phyloP scores from a whole-genome alignment of 371 early-diverging fungal genomes.

The Syncephalastrum monosporum region DNA sequence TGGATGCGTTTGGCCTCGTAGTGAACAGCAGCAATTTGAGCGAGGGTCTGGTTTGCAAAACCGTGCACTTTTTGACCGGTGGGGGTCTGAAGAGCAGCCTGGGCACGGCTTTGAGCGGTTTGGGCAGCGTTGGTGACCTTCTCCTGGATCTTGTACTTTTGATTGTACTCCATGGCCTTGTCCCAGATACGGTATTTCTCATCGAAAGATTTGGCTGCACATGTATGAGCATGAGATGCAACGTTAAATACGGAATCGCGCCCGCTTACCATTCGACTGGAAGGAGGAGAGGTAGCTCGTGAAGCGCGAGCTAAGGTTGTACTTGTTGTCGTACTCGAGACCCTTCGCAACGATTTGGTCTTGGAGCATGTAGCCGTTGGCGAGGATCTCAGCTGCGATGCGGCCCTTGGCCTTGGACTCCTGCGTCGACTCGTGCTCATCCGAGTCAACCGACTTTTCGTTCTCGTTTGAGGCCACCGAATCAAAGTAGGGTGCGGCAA shows the following conservation, averaged over 20 bases:
- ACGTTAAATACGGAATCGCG: background rate
- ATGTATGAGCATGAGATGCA: background rate
- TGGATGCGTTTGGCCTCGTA: constrained; percentile 57
- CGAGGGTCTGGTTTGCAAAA: constrained; percentile 49
- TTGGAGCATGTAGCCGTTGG: constrained; percentile 58
- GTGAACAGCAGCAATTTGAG: constrained; percentile 61
- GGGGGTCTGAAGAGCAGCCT: constrained; percentile 54
- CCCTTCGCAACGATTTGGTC: constrained; percentile 64
- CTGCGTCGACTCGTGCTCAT: constrained; percentile 32
- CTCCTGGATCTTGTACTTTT: constrained; percentile 62
- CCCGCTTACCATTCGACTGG: constrained; percentile 32
- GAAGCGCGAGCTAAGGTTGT: constrained; percentile 37
- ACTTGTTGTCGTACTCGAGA: constrained; percentile 57
- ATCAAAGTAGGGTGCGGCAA: constrained; percentile 58
- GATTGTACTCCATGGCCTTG: constrained; percentile 51
- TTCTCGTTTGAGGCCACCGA: constrained; percentile 13
- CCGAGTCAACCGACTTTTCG: constrained; percentile 23
- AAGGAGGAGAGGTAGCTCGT: constrained; percentile 26
- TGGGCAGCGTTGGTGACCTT: constrained; percentile 50
- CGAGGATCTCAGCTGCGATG: constrained; percentile 64
- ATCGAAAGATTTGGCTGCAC: constrained; percentile 51
- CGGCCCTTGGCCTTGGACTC: constrained; percentile 60
- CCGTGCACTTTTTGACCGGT: constrained; percentile 58
- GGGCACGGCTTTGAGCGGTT: constrained; percentile 46
- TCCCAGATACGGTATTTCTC: constrained; percentile 59